Evolutionary conservation across 805 yeast species (phyloP).

Genomic region (Kodamaea nitidulidarum): DNA sequence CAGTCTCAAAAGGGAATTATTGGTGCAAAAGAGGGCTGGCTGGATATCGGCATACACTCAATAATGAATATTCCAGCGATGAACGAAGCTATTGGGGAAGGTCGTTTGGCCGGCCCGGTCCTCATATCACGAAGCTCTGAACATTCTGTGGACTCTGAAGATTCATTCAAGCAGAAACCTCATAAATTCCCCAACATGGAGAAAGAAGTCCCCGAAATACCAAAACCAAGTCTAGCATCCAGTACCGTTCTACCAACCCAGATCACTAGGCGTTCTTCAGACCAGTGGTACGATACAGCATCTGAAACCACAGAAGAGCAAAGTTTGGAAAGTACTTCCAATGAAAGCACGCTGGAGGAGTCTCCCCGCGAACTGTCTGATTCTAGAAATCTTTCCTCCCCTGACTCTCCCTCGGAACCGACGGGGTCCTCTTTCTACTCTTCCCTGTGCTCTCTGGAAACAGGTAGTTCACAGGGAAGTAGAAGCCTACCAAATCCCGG

Average conservation of each 20-base stretch:
- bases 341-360: neutral
- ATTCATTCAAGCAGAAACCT: neutral
- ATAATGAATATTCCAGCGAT: neutral
- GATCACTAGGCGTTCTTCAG: no score
- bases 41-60: constrained; percentile 1
- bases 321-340: neutral
- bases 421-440: neutral
- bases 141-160: neutral
- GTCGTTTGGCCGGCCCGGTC: neutral
- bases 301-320: neutral
- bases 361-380: neutral
- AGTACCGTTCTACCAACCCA: no score
- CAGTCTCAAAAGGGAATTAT: neutral
- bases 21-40: constrained; percentile 2
- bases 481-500: neutral
- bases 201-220: neutral
- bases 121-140: neutral
- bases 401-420: neutral
- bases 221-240: no score
- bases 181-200: neutral
- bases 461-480: neutral
- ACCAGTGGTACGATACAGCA: constrained; percentile 2
- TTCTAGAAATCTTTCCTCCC: neutral
- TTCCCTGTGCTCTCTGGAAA: neutral
- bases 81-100: neutral